These are phyloP conservation scores for Colletotrichum salicis DNA, from an alignment of 2,329 filamentous ascomycete species.

Conservation along the genomic window DNA sequence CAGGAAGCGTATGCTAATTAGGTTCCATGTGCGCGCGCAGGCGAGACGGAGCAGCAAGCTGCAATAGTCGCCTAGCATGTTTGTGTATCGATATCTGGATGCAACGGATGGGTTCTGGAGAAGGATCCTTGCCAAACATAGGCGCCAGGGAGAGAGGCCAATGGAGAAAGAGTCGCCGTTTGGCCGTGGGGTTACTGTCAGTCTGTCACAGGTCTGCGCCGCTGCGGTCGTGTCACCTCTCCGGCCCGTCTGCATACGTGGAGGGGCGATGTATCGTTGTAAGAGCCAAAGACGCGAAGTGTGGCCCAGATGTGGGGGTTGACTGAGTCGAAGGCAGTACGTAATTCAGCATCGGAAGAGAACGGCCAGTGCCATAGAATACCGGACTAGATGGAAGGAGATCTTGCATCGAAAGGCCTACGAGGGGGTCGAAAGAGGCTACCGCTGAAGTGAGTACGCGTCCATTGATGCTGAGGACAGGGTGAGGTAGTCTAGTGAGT, in stretches of 20 bases:
- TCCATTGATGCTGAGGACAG: not conserved
- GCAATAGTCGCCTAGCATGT: not conserved
- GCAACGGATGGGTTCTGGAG: not conserved
- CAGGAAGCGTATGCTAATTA: not conserved
- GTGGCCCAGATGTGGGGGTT: slow-evolving; percentile 24
- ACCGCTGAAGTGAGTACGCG: not conserved
- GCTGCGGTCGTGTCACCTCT: not conserved
- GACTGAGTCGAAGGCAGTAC: slow-evolving; percentile 21
- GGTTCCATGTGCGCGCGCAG: slow-evolving; percentile 3
- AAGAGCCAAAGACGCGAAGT: not conserved
- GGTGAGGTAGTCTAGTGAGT: not conserved
- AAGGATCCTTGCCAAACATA: not conserved
- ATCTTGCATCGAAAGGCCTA: not conserved
- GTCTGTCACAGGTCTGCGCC: not conserved
- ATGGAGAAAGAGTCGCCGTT: not conserved
- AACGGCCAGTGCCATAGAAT: not conserved
- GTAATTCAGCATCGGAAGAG: slow-evolving; percentile 10
- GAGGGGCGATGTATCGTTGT: slow-evolving; percentile 1
- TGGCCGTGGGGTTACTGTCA: slow-evolving; percentile 3
- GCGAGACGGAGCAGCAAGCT: not conserved
- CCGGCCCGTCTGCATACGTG: not conserved
- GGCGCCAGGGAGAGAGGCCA: not conserved
- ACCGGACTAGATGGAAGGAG: not conserved
- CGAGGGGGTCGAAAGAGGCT: not conserved
- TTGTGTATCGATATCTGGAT: not conserved